phyloP scores from a whole-genome alignment of 208 protist species.

The Acanthamoeba triangularis region DNA sequence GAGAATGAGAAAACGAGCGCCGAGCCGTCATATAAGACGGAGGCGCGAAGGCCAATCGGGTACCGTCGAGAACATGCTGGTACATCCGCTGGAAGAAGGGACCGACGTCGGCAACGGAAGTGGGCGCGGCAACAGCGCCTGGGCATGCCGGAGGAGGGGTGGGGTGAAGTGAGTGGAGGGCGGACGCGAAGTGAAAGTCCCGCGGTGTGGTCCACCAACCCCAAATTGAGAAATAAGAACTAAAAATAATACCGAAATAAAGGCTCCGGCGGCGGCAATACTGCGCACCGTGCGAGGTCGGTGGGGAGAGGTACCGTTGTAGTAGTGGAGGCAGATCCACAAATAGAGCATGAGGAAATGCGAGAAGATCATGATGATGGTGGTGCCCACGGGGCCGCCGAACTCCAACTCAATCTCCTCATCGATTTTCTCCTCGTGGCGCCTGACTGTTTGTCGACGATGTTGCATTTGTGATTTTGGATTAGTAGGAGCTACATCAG shows the following conservation, averaged over 20 bases:
- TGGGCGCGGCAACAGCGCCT: conserved; percentile 25
- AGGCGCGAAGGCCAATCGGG: background rate
- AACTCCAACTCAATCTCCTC: conserved; percentile 89
- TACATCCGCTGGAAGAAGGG: conserved; percentile 42
- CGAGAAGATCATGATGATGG: conserved; percentile 93
- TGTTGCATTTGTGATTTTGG: too few species aligned
- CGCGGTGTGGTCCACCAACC: background rate
- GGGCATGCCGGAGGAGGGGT: background rate
- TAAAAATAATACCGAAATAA: background rate
- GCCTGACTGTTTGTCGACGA: background rate
- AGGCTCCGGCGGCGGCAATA: background rate
- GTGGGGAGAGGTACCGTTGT: conserved; percentile 87
- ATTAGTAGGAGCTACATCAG: too few species aligned
- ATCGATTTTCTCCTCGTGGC: conserved; percentile 41
- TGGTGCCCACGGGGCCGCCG: conserved; percentile 89
- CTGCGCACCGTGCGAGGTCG: background rate
- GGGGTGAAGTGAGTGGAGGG: too few species aligned
- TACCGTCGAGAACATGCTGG: background rate
- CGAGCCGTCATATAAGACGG: conserved; percentile 16
- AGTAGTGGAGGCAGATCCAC: conserved; percentile 92
- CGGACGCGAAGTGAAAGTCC: background rate
- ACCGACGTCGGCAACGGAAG: background rate
- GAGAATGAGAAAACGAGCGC: conserved; percentile 74
- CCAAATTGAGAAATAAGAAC: background rate
- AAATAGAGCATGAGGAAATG: conserved; percentile 95